Conservation (phyloP, 768 basidiomycete species). For the Lactifluus echinatus region DNA sequence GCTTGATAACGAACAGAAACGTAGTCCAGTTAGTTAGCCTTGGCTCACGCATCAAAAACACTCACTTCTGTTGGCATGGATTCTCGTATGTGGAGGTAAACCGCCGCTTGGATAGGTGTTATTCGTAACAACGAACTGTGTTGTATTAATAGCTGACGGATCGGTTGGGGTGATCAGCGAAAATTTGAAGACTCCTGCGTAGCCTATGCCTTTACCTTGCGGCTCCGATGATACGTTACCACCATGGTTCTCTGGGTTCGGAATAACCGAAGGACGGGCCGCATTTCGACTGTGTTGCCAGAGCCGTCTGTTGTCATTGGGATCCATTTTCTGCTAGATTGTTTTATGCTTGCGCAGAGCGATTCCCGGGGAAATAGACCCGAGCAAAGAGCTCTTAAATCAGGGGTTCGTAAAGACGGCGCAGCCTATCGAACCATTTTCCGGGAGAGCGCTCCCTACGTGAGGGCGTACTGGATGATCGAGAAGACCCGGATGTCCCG, state of each 20-base stretch:
- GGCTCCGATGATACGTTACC: neutral
- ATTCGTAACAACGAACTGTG: too few relatives aligned
- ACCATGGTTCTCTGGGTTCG: neutral
- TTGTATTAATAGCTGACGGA: too few relatives aligned
- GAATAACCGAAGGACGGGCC: neutral
- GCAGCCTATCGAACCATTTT: neutral
- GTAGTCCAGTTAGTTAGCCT: neutral
- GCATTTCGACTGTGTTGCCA: neutral
- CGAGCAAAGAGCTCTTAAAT: neutral
- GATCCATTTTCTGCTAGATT: neutral
- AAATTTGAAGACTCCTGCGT: too few relatives aligned
- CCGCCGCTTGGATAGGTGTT: too few relatives aligned
- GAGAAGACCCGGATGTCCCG: neutral
- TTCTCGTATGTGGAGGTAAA: neutral
- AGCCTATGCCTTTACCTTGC: neutral
- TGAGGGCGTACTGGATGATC: conserved; percentile 4
- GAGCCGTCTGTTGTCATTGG: neutral
- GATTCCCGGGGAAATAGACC: neutral
- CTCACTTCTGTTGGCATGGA: neutral
- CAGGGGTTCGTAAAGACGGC: neutral
- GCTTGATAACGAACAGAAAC: too few relatives aligned
- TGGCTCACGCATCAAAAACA: neutral
- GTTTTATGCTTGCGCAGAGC: neutral
- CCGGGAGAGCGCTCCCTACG: neutral
- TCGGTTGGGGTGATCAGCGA: neutral